These are phyloP conservation scores for Exophiala dermatitidis DNA, from an alignment of 2,329 filamentous ascomycete genomes.

Conservation along the genomic window DNA sequence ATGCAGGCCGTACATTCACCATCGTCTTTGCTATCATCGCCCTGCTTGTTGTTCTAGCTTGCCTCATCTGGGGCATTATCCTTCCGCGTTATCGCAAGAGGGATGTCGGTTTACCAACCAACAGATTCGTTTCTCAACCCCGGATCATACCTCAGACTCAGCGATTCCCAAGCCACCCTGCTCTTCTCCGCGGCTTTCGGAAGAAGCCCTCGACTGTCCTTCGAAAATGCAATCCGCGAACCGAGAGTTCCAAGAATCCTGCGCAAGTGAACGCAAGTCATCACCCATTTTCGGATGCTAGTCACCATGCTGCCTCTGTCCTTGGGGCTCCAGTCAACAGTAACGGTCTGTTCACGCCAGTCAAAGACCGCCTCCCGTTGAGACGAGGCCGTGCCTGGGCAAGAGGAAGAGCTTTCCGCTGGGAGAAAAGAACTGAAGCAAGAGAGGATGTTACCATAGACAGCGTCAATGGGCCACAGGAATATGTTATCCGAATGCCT, in stretches of 20 bases:
- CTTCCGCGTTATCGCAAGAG: slow-evolving; percentile 20
- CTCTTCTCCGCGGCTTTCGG: slow-evolving; percentile 14
- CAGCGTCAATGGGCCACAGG: slow-evolving; percentile 9
- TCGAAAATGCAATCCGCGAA: slow-evolving; percentile 20
- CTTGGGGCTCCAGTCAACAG: slow-evolving; percentile 1
- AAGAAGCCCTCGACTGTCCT: slow-evolving; percentile 7
- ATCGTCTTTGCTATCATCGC: slow-evolving; percentile 21
- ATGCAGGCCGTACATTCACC: slow-evolving; percentile 10
- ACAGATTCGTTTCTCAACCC: not conserved
- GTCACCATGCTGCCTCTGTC: not conserved
- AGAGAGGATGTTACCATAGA: slow-evolving; percentile 3
- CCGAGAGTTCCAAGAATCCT: slow-evolving; percentile 18
- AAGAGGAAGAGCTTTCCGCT: not conserved
- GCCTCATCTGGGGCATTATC: slow-evolving; percentile 19
- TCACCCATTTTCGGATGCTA: not conserved
- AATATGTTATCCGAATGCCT: slow-evolving; percentile 24
- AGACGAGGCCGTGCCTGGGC: not conserved
- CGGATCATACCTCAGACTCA: not conserved
- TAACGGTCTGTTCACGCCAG: slow-evolving; percentile 19
- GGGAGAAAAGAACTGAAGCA: not conserved
- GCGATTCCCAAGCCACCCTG: slow-evolving; percentile 20
- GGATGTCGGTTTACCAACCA: not conserved
- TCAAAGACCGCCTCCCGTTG: slow-evolving; percentile 4
- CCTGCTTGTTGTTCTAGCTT: slow-evolving; percentile 14
- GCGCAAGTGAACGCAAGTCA: not conserved